Evolutionary conservation across 768 basidiomycete genomes (phyloP).

Genomic region (Hygrocybe punicea): DNA sequence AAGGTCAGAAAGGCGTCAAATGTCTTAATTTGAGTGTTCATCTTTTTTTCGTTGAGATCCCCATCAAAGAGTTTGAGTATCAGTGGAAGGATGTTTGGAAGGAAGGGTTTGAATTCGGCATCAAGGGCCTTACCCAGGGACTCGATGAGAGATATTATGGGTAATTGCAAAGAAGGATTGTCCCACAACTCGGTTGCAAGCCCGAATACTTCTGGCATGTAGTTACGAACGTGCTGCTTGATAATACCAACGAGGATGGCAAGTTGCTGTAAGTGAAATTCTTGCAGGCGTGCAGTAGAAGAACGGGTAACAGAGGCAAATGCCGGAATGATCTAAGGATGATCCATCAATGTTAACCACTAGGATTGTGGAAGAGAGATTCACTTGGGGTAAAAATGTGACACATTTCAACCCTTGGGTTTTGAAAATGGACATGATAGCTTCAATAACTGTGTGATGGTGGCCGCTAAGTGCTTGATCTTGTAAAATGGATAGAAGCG

Average conservation of each 20-base stretch:
- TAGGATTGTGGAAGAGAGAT: constrained; percentile 6
- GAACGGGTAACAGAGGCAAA: constrained; percentile 85
- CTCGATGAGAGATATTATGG: constrained; percentile 89
- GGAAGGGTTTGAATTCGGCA: constrained; percentile 94
- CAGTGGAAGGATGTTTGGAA: constrained; percentile 85
- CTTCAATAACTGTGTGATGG: constrained; percentile 93
- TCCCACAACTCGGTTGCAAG: constrained; percentile 93
- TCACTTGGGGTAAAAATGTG: constrained; percentile 87
- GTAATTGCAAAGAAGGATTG: constrained; percentile 74
- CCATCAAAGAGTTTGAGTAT: constrained; percentile 89
- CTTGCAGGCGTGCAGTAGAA: constrained; percentile 80
- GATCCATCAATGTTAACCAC: background rate
- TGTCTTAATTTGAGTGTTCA: constrained; percentile 79
- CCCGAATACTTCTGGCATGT: constrained; percentile 78
- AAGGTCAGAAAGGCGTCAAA: constrained; percentile 95
- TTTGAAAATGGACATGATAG: constrained; percentile 98
- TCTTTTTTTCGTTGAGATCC: constrained; percentile 77
- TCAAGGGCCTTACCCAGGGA: constrained; percentile 90
- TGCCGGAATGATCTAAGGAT: constrained; percentile 81
- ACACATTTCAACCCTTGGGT: constrained; percentile 97
- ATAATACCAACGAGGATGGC: constrained; percentile 94
- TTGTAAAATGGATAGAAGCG: constrained; percentile 80
- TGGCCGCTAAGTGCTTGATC: constrained; percentile 83
- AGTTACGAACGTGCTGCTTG: constrained; percentile 94
- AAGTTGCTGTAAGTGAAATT: constrained; percentile 92